Base-by-base conservation (phyloP, 2,329 filamentous ascomycete species). In the Hirsutella rhossiliensis region DNA sequence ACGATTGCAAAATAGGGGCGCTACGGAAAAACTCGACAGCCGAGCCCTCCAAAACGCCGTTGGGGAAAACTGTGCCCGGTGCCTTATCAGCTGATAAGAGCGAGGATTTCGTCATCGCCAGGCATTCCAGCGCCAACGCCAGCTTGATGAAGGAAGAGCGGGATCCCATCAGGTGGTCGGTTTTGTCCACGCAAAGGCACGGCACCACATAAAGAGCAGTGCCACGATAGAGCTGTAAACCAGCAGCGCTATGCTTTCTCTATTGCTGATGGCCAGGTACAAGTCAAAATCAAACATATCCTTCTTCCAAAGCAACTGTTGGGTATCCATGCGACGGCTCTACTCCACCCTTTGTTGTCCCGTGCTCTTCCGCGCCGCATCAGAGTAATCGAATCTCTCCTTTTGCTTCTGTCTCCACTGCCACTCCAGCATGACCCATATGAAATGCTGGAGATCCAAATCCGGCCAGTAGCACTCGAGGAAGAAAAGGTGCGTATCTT, bases 341-440 rank as follows among this genome's bases (percentile, higher is more conserved):
- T 51, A 54, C 41, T 57, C 53, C 36, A 50, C 48, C 42, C 47
- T 39, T 38, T 48, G 48, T 50, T 52, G 55, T 40, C 48, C 48
- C 42, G 57, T 61, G 44, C 47, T 50, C 42, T 42, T 48, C 40
- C 52, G 48, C 42, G 50, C 47, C 52, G 61, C 66, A 37, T 56
- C 52, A 11, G 70, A 63, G 38, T 60, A 59, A 47, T 67, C 69
- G 23, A 78, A 73, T 38, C 72, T 66, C 41, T 72, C 74, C 51
- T 66, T 69, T 50, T 76, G 66, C 64, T 78, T 78, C 55, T 76
- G 71, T 45, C 73, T 66, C 76, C 78, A 81, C 58, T 82, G 78
- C 90, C 92, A 98, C 61, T 95, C 88, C 41, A 97, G 71, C 43
- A 98, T 66, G 19, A 98, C 89, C 9, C 90, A 92, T 17, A 98